These are phyloP conservation scores for Juncus inflexus DNA, from an alignment of 176 grass and related monocot genomes.

Conservation along the genomic window DNA sequence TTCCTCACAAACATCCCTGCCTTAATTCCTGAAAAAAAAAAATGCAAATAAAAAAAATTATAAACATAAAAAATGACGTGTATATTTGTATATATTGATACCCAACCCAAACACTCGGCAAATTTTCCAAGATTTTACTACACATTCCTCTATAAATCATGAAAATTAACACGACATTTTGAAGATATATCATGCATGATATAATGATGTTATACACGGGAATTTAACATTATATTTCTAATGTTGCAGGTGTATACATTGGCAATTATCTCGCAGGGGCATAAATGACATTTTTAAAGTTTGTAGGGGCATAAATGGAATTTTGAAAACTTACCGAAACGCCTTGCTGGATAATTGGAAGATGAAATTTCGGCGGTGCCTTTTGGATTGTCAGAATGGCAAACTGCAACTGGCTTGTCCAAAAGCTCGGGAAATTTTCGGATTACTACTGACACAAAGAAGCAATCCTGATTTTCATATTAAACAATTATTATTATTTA, in stretches of 20 bases:
- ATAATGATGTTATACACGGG: too few relatives aligned
- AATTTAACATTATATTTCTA: too few relatives aligned
- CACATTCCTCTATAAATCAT: too few relatives aligned
- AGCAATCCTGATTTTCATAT: constrained; percentile 52
- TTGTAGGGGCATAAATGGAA: neutral
- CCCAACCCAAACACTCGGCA: too few relatives aligned
- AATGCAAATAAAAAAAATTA: neutral
- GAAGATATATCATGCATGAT: too few relatives aligned
- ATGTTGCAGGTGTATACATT: too few relatives aligned
- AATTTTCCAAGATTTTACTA: too few relatives aligned
- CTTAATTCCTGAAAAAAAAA: constrained; percentile 62
- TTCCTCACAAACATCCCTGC: constrained; percentile 95
- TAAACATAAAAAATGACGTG: too few relatives aligned
- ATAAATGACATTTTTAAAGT: neutral
- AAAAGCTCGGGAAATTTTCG: constrained; percentile 73
- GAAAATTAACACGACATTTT: too few relatives aligned
- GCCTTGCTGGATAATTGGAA: constrained; percentile 85
- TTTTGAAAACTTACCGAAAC: constrained; percentile 48
- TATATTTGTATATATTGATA: too few relatives aligned
- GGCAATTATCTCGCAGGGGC: too few relatives aligned
- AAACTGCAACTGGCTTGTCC: constrained; percentile 91
- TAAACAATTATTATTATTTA: too few relatives aligned
- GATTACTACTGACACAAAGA: constrained; percentile 88
- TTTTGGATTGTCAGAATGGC: constrained; percentile 87
- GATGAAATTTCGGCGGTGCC: constrained; percentile 96